Conservation (phyloP, 2,329 filamentous ascomycete genomes). For the Rutstroemia sp. region DNA sequence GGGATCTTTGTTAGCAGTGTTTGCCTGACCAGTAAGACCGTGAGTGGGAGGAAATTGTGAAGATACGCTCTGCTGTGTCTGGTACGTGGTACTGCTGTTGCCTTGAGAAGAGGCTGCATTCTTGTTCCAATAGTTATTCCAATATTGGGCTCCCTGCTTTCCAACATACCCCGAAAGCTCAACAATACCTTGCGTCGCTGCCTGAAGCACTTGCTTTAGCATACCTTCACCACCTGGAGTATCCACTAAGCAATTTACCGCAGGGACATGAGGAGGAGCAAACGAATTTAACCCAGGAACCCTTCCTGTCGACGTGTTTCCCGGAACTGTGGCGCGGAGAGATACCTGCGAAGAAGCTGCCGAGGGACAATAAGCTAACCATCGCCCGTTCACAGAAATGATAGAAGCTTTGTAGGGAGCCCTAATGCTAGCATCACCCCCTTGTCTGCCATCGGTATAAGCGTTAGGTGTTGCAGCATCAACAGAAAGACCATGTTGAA, state of each 20-base stretch:
- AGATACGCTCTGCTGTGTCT: slow-evolving; percentile 22
- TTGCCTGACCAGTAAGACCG: slow-evolving; percentile 47
- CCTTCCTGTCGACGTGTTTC: slow-evolving; percentile 44
- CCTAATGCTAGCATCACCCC: slow-evolving; percentile 33
- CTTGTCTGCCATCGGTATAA: slow-evolving; percentile 27
- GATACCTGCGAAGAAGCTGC: slow-evolving; percentile 64
- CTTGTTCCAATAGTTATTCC: slow-evolving; percentile 75
- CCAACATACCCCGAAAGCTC: slow-evolving; percentile 69
- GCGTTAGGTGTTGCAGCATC: slow-evolving; percentile 17
- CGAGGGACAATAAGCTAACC: slow-evolving; percentile 69
- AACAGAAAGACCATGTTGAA: slow-evolving; percentile 54
- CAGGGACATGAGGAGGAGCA: slow-evolving; percentile 62
- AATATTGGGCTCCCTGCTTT: slow-evolving; percentile 68
- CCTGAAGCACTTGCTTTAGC: slow-evolving; percentile 69
- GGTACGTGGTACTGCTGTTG: slow-evolving; percentile 33
- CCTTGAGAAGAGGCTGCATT: slow-evolving; percentile 36
- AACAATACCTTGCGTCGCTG: slow-evolving; percentile 71
- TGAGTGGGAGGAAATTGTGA: slow-evolving; percentile 70
- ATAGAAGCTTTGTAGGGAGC: slow-evolving; percentile 52
- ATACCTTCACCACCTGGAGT: slow-evolving; percentile 65
- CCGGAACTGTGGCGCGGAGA: slow-evolving; percentile 57
- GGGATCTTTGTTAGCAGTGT: slow-evolving; percentile 51
- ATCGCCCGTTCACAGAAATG: slow-evolving; percentile 61
- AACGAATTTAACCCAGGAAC: slow-evolving; percentile 51
- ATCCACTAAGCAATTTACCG: slow-evolving; percentile 60